Base-by-base conservation (phyloP, 495 filamentous ascomycete genomes). In the Penicillium riverlandense region DNA sequence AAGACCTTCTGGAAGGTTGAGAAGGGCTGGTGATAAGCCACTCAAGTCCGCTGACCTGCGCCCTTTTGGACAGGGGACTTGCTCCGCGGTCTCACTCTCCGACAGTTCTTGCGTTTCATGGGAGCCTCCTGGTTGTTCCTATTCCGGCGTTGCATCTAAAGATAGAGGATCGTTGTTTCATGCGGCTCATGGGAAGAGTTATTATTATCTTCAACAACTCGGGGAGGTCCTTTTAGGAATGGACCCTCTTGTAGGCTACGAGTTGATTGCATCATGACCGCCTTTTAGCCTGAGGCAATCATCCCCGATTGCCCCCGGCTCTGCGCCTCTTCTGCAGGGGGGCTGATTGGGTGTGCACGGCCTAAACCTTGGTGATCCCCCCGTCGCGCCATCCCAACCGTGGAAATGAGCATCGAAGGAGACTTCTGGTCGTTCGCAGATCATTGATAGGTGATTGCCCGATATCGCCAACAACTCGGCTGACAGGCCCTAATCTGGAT, bases 11-110 rank as follows among this genome's bases (percentile, higher is more conserved):
- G 27, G 53, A 47, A 42, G 43, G 11, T 37, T 38, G 35, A 36
- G 32, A 3, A 34, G 32, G 7, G 7, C n/a, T 34, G 22, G 2
- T 22, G 22, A 22, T 22, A 34, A 10, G 32, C 32, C 15, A 15
- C 27, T 42, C 10, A 8, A 14, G 40, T 44, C 52, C 43, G 40
- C 40, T 51, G 52, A 51, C 52, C 46, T 37, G 40, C 15, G 22
- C 12, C 15, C 8, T 16, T 8, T 33, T 33, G 13, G n/a, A 37
- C 14, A 16, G 14, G 29, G 27, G 27, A 37, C 30, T 27, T 37
- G 40, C 49, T 41, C 44, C 47, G 9, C 45, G 12, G 38, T 48
- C 38, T 54, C 35, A 40, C 27, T 41, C 32, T 37, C 32, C 45
- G 35, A 50, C 35, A 31, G 8, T 7, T 15, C 10, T 16, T 22